A percentile compares a stretch with the other conserved stretches of the same genome.
phyloP scores from a whole-genome alignment of 768 basidiomycete genomes.

The Suillus subalutaceus region DNA sequence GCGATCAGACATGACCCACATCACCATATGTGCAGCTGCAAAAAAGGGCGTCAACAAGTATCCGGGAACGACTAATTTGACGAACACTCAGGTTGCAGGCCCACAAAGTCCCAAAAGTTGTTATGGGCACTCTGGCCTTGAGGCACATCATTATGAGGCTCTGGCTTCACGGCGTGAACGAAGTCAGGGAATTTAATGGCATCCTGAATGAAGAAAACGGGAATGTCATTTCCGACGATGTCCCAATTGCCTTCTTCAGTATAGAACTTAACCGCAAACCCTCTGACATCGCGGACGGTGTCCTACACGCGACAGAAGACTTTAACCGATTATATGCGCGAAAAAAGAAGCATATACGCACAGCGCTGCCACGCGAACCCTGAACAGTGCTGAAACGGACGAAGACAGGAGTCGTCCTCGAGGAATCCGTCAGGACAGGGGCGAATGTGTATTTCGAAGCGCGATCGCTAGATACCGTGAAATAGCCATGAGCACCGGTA shows the following conservation, averaged over 20 bases:
- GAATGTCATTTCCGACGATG: constrained; percentile 82
- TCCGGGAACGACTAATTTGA: constrained; percentile 2
- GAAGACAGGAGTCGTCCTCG: constrained; percentile 74
- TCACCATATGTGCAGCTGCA: constrained; percentile 68
- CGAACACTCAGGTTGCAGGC: constrained; percentile 66
- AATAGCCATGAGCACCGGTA: constrained; percentile 81
- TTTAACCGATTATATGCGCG: constrained; percentile 5
- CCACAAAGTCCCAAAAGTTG: constrained; percentile 87
- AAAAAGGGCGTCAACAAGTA: constrained; percentile 9
- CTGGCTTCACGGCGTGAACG: constrained; percentile 83
- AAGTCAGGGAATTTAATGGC: constrained; percentile 87
- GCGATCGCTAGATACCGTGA: constrained; percentile 69
- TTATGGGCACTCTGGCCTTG: constrained; percentile 74
- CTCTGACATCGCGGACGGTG: constrained; percentile 83
- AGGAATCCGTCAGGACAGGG: constrained; percentile 70
- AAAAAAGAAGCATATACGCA: constrained; percentile 36
- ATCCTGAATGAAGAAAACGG: constrained; percentile 83
- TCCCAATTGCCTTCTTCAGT: constrained; percentile 89
- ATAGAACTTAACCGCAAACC: constrained; percentile 85
- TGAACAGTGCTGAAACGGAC: constrained; percentile 87
- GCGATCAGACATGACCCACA: constrained; percentile 88
- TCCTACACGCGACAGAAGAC: constrained; percentile 42
- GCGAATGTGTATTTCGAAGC: constrained; percentile 76
- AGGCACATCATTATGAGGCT: constrained; percentile 82
- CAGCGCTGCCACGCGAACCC: constrained; percentile 81